Conservation (phyloP, 2,329 filamentous ascomycete genomes). For the Dothideomycetes sp. region DNA sequence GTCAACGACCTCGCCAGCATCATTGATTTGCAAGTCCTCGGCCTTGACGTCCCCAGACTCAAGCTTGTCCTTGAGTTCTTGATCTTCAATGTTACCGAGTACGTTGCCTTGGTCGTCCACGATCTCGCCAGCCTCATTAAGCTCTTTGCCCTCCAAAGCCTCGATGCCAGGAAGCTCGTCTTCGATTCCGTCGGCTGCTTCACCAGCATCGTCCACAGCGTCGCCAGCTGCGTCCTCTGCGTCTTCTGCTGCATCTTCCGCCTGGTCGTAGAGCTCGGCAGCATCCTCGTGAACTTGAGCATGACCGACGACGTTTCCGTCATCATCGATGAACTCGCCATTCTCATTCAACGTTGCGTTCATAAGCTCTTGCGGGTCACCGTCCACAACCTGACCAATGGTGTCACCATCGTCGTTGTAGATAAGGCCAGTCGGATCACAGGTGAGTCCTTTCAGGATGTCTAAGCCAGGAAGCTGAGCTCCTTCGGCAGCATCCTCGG, state of each 20-base stretch:
- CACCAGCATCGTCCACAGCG: conserved; percentile 18
- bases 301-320: conserved; percentile 42
- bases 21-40: conserved; percentile 39
- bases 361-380: conserved; percentile 36
- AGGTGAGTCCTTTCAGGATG: conserved; percentile 37
- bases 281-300: conserved; percentile 38
- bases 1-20: conserved; percentile 40
- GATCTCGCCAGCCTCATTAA: conserved; percentile 39
- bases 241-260: conserved; percentile 28
- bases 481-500: conserved; percentile 18
- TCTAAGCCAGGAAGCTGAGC: conserved; percentile 31
- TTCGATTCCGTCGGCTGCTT: conserved; percentile 27
- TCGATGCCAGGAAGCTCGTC: conserved; percentile 41
- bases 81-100: conserved; percentile 37
- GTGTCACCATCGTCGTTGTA: conserved; percentile 41
- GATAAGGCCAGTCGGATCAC: conserved; percentile 35
- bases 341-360: conserved; percentile 40
- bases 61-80: conserved; percentile 28
- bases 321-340: conserved; percentile 44
- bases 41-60: conserved; percentile 28
- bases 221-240: conserved; percentile 22
- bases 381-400: conserved; percentile 35
- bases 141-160: conserved; percentile 39
- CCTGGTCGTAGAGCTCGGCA: conserved; percentile 27
- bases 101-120: conserved; percentile 38